Conservation (phyloP, 1,139 yeast species). For the Geotrichum europaeum region DNA sequence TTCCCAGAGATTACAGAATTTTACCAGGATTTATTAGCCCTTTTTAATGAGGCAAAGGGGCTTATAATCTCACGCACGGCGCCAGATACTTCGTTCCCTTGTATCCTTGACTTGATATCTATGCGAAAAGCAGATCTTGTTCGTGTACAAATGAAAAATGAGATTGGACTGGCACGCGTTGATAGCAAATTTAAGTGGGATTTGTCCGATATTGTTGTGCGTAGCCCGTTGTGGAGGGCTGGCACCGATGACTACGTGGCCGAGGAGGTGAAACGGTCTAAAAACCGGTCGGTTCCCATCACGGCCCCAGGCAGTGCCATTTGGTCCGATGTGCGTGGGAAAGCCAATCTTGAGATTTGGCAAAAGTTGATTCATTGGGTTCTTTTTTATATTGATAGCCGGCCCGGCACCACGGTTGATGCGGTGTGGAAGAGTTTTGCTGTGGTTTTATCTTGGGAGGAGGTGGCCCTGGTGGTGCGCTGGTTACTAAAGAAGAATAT, state of each 20-base stretch:
- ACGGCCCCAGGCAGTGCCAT: constrained; percentile 59
- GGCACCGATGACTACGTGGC: constrained; percentile 14
- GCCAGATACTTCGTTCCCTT: constrained; percentile 52
- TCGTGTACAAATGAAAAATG: constrained; percentile 37
- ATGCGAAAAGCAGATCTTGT: constrained; percentile 39
- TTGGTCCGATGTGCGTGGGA: constrained; percentile 68
- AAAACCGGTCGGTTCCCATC: constrained; percentile 39
- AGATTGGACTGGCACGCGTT: constrained; percentile 33
- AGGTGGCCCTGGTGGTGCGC: constrained; percentile 44
- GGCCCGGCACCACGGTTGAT: constrained; percentile 53
- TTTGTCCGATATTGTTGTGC: constrained; percentile 49
- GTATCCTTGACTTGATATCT: constrained; percentile 46
- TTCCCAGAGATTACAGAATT: constrained; percentile 46
- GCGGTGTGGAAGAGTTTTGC: constrained; percentile 34
- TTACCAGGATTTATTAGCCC: constrained; percentile 38
- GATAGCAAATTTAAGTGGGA: constrained; percentile 51
- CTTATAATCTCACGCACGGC: constrained; percentile 53
- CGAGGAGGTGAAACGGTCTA: constrained; percentile 9
- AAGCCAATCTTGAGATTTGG: constrained; percentile 57
- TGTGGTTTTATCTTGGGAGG: constrained; percentile 42
- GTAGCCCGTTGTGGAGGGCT: constrained; percentile 1
- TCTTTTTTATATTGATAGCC: constrained; percentile 41
- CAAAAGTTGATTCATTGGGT: constrained; percentile 47
- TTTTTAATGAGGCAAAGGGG: constrained; percentile 44
- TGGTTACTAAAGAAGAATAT: constrained; percentile 52